Percentiles rank a stretch among this genome's conserved stretches.
Evolutionary conservation across 2,329 filamentous ascomycete genomes (phyloP).

Genomic region (Fusarium sp.): DNA sequence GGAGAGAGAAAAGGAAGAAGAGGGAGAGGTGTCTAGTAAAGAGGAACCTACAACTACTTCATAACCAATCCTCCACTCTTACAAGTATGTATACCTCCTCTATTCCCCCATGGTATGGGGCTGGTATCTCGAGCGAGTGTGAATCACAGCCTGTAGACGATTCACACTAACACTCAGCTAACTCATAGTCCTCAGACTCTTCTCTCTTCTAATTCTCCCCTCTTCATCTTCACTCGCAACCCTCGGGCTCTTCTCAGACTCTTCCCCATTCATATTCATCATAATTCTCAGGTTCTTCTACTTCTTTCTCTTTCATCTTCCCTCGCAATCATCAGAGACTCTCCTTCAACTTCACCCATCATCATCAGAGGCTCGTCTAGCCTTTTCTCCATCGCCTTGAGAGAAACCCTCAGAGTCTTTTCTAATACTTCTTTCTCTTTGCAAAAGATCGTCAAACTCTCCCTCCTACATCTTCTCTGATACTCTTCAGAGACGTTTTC

Average conservation of each 20-base stretch:
- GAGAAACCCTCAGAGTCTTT: background rate
- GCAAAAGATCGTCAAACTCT: background rate
- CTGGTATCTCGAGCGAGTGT: background rate
- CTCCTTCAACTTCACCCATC: background rate
- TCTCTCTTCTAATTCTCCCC: background rate
- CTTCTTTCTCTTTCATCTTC: background rate
- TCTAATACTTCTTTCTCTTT: background rate
- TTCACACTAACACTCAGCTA: background rate
- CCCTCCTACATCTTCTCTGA: background rate
- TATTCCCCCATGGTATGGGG: background rate
- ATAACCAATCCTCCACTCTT: background rate
- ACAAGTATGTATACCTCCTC: background rate
- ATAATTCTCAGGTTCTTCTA: background rate
- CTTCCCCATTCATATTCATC: background rate
- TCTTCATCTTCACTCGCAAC: background rate
- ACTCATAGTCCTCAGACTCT: background rate
- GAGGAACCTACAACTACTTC: constrained; percentile 33
- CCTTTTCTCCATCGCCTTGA: background rate
- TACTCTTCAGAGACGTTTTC: background rate
- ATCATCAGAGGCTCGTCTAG: background rate
- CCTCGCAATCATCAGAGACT: too few species aligned
- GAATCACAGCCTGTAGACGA: background rate
- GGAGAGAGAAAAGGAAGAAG: background rate
- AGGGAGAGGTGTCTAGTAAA: constrained; percentile 25
- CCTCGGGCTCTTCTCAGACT: background rate